Evolutionary conservation across 495 filamentous ascomycete species (phyloP), one percentile per base, ranked within the genome.

Genomic region (Tuber microsphaerosporum): DNA sequence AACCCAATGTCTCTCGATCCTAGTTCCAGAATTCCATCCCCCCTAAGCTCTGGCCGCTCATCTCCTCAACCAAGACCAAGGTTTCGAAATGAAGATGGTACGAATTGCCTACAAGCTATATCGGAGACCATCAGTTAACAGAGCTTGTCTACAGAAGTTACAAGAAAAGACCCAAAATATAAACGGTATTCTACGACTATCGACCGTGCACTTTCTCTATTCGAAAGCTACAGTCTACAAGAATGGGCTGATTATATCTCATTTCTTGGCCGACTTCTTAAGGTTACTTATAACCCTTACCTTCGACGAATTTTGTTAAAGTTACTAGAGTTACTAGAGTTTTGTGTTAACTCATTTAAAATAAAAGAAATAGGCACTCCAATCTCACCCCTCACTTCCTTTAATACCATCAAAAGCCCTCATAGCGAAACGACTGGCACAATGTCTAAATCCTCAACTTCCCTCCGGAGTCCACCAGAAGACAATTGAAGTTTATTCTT

Each of bases 201-300:
- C 74, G 94, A 97, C 82, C 88, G 94, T 83, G 92, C 94, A 56
- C 87, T 99, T 77, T 90, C 92, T 42, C 85, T 97, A 42, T 99
- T 97, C 85, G 95, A 99, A 84, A 94, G 91, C 34, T 76, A 81
- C 51, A 89, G 93, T 71, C 86, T 97, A 77, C 93, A 97, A 84
- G 95, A 98, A 89, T 99, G 95, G 95, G 94, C 96, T 46, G 95
- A 99, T 83, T 99, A 99, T 82, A 98, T 99, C 82, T 97, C 94
- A 16, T 98, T 98, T 83, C 87, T 99, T 45, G 93, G 91, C 81
- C 90, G 95, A 46, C 86, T 99, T 39, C 85, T 97, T 73, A 99
- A 97, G 89, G 94, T 94, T 80, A 76, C 73, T 65, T 14, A 65
- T 65, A 74, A 10, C 46, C 12, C n/a, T 26, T 26, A 44, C 48